Evolutionary conservation across 257 asterid species (phyloP), one percentile per base, ranked within the genome.

Genomic region (Solanum ossicruentum): DNA sequence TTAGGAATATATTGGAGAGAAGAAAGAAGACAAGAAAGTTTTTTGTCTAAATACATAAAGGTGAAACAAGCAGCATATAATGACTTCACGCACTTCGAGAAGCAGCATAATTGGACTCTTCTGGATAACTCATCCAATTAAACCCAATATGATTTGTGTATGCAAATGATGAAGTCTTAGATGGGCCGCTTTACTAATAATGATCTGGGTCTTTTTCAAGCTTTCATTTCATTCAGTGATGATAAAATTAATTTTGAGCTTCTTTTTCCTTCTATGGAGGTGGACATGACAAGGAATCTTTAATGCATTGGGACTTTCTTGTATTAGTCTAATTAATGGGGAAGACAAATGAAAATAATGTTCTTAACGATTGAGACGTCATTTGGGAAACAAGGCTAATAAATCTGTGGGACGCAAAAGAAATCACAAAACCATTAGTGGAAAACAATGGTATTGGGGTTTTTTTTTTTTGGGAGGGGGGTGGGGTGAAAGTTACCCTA

Each of bases 1-100:
- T 9, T 2, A 77, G 23, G 17, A 26, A 52, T 77, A 51, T 39
- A 39, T 17, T 17, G 23, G 23, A 77, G 15, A 23, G 61, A 21
- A 70, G 86, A 84, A 81, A 80, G 23, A 54, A 84, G 72, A 56
- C 73, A 84, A 84, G 66, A 39, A 13, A 79, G 65, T 23, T 80
- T 32, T 81, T 85, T 87, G 84, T 87, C 90, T 56, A 43, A 72
- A 80, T 70, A 60, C 51, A 18, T 10, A 67, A 51, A 41, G 70
- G 85, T 73, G 85, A 84, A 85, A 82, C 87, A 79, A 87, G 73
- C 52, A 13, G 26, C 80, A 0, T 26, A 72, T 58, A n/a, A 10
- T 69, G 72, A 55, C 72, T 80, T 88, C 61, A 77, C 90, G 80
- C 87, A 52, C 80, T 85, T 81, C 91, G 61, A 91, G 78, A 87